Conservation (phyloP, 1,139 yeast genomes). For the Blastobotrys apis region DNA sequence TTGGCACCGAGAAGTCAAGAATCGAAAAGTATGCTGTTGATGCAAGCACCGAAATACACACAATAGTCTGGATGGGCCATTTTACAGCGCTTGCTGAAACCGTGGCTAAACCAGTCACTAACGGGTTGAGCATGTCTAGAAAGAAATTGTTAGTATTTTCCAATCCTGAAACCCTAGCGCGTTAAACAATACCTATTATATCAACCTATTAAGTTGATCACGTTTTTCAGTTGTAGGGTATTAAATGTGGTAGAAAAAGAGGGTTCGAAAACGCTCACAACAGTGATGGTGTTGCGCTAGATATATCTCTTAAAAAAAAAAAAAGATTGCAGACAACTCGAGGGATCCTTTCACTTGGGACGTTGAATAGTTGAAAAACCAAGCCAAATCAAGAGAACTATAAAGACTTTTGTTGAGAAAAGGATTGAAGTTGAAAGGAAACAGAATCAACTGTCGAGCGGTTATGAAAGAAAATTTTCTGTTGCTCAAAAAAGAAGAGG, state of each 20-base stretch:
- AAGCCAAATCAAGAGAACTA: too few species aligned
- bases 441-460: too few species aligned
- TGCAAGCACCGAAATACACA: slow-evolving; percentile 68
- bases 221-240: neutral
- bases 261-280: neutral
- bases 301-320: neutral
- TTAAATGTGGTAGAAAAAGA: neutral
- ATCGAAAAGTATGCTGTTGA: slow-evolving; percentile 78
- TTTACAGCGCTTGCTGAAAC: slow-evolving; percentile 64
- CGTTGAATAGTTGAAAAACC: too few species aligned
- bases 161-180: neutral
- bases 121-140: slow-evolving; percentile 3
- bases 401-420: too few species aligned
- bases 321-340: too few species aligned
- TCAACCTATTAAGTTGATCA: neutral
- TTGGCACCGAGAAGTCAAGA: slow-evolving; percentile 70
- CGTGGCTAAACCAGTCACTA: slow-evolving; percentile 1
- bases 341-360: too few species aligned
- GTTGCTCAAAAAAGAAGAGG: too few species aligned
- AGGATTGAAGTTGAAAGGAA: too few species aligned
- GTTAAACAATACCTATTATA: neutral
- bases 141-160: neutral
- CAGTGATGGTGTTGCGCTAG: neutral
- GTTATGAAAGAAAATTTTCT: too few species aligned
- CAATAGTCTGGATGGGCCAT: slow-evolving; percentile 85